Percentiles rank a stretch among this genome's conserved stretches.
phyloP scores from a whole-genome alignment of 2,329 filamentous ascomycete genomes.

The Stagonosporopsis cucurbitacearum region DNA sequence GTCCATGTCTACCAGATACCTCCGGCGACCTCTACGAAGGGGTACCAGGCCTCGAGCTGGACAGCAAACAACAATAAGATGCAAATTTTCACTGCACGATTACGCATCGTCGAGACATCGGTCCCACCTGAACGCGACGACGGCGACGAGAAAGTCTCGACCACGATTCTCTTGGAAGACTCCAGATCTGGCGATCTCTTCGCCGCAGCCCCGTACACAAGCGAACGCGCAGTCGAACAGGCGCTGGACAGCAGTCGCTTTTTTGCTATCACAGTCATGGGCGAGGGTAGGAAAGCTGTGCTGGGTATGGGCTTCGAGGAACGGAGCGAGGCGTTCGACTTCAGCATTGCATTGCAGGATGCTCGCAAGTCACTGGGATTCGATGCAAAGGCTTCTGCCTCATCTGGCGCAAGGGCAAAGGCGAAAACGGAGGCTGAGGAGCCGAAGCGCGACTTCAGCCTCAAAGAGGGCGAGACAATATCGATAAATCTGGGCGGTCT shows the following conservation, averaged over 20 bases:
- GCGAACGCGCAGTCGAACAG: conserved; percentile 70
- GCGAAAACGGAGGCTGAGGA: conserved; percentile 56
- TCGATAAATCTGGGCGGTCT: conserved; percentile 74
- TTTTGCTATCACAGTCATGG: conserved; percentile 82
- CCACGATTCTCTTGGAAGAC: conserved; percentile 82
- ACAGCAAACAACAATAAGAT: conserved; percentile 69
- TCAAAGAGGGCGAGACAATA: conserved; percentile 91
- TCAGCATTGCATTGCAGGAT: conserved; percentile 80
- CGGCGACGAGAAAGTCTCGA: conserved; percentile 65
- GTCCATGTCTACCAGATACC: conserved; percentile 91
- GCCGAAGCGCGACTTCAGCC: conserved; percentile 74
- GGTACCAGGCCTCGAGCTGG: conserved; percentile 80
- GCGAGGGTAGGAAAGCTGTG: conserved; percentile 77
- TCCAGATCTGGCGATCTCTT: conserved; percentile 75
- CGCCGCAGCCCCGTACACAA: conserved; percentile 80
- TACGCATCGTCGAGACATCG: conserved; percentile 80
- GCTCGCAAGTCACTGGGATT: conserved; percentile 73
- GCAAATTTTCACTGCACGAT: conserved; percentile 84
- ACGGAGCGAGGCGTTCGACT: conserved; percentile 83
- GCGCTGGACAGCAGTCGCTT: conserved; percentile 81
- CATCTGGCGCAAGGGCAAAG: conserved; percentile 21
- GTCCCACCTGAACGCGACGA: conserved; percentile 50
- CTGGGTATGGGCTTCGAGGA: conserved; percentile 89
- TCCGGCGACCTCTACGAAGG: conserved; percentile 76
- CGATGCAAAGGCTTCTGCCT: conserved; percentile 50